Base-by-base conservation (phyloP, 176 grass and related monocot species). In the Phyllostachys edulis region DNA sequence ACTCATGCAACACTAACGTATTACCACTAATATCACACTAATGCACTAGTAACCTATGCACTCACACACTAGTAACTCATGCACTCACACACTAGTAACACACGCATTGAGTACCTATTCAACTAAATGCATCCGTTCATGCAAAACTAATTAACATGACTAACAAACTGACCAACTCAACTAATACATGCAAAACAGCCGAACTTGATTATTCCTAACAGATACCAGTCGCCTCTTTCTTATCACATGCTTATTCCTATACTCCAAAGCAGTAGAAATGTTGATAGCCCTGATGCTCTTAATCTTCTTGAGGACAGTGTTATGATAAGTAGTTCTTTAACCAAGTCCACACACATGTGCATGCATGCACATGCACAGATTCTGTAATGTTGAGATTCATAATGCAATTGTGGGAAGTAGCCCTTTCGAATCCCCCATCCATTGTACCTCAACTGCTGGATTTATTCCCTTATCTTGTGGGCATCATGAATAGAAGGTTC, bases 221-320 rank as follows among this genome's bases (percentile, higher is more conserved):
- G n/a, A n/a, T n/a, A 89, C 69, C 96, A 99, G 70, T 95, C 88
- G 20, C 84, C 89, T 59, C 79, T 89, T 85, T 96, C 93, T 87
- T 99, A 92, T 88, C 85, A 86, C 78, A 87, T 94, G 91, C 89
- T 99, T 86, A 89, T 99, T 55, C 96, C 93, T 55, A 92, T 96
- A 85, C 78, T 99, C 42, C 93, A 84, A 86, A 94, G 83, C 84
- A 91, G 93, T 75, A 92, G 94, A 63, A 91, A 98, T 87, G 69
- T 90, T 69, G 91, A 98, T 47, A 94, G 83, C 69, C 93, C 96
- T 64, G 96, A 98, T 90, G 88, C 96, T 87, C 96, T 98, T 87
- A 98, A 98, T 89, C 96, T 99, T 85, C 96, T 99, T 1, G 96
- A 99, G 88, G 96, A 96, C 75, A 93, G 93, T 89, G 67, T 99